Evolutionary conservation across 371 early-diverging fungal species (phyloP), one percentile per base, ranked within the genome.

Genomic region (Haplosporangium sp.): DNA sequence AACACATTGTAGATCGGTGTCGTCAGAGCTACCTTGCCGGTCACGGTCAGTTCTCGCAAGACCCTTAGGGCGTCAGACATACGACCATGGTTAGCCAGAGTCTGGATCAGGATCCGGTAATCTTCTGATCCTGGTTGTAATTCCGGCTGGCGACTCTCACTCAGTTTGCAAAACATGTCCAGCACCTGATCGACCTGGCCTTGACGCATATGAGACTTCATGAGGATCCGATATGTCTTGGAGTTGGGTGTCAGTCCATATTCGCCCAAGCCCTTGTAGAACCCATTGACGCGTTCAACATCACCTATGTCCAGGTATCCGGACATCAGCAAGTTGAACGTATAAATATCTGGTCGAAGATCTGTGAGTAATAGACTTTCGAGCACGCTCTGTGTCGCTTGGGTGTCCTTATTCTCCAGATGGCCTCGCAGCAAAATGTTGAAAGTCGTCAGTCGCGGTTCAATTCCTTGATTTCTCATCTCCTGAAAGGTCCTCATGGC

Each of bases 321-420:
- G 9, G 75, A 60, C 54, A 85, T 75, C 21, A 83, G 70, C 43
- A 74, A 16, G 63, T 85, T 85, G 64, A 80, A 84, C 46, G 79
- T 77, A 18, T 74, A 68, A 23, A 83, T 75, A 46, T 85, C 70
- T 16, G 76, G 72, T n/a, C 68, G 60, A 40, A 81, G 50, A 13
- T 82, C 81, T 37, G 79, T 66, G 41, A 85, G 58, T 47, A 83
- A 36, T 6, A 79, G 55, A 11, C 59, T 68, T 50, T 79, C 80
- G 40, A 79, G 41, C 0, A 69, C 69, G 8, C 65, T 62, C 37
- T 79, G 80, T 10, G 69, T 48, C 9, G 73, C 59, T 18, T 21
- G 61, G 4, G 55, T 55, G 13, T 79, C 80, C 68, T 57, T 72
- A 52, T 79, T 73, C 6, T 57, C 69, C 18, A 79, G 55, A 46